phyloP scores from a whole-genome alignment of 495 filamentous ascomycete genomes.

The Podospora tetraspora region DNA sequence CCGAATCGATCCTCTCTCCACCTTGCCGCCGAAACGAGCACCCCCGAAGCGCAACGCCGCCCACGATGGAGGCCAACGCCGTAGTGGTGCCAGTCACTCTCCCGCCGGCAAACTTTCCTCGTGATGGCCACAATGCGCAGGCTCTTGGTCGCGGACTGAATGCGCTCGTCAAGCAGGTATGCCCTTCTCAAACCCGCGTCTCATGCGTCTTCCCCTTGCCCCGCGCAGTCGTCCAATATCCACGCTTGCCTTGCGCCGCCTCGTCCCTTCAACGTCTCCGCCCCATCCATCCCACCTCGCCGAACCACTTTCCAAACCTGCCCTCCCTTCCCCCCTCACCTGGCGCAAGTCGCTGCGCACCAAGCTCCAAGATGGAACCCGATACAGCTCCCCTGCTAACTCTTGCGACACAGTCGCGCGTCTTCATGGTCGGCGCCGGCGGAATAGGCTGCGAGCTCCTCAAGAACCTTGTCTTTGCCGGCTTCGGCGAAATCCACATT shows the following conservation, averaged over 20 bases:
- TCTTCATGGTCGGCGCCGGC: conserved; percentile 92
- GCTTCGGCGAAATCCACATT: conserved; percentile 92
- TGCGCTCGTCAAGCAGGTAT: conserved; percentile 43
- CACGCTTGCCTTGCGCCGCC: conserved; percentile 12
- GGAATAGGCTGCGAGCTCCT: conserved; percentile 97
- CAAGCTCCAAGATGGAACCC: conserved; percentile 2
- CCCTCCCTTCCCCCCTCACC: neutral
- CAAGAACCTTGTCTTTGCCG: conserved; percentile 90
- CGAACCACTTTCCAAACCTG: neutral
- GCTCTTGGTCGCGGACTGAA: conserved; percentile 42
- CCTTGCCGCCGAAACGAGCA: neutral
- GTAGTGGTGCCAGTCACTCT: conserved; percentile 15
- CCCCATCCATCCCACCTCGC: neutral
- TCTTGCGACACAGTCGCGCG: conserved; percentile 58
- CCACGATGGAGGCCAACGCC: conserved; percentile 9
- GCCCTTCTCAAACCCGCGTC: conserved; percentile 12
- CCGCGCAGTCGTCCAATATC: neutral
- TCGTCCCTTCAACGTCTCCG: neutral
- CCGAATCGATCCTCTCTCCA: neutral
- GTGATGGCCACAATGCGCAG: conserved; percentile 39
- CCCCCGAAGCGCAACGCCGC: neutral
- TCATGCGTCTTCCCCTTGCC: neutral
- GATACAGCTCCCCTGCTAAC: conserved; percentile 27
- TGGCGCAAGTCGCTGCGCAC: conserved; percentile 11
- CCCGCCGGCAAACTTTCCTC: conserved; percentile 12